Base-by-base conservation (phyloP, 768 basidiomycete genomes). In the Amanita rimosa region DNA sequence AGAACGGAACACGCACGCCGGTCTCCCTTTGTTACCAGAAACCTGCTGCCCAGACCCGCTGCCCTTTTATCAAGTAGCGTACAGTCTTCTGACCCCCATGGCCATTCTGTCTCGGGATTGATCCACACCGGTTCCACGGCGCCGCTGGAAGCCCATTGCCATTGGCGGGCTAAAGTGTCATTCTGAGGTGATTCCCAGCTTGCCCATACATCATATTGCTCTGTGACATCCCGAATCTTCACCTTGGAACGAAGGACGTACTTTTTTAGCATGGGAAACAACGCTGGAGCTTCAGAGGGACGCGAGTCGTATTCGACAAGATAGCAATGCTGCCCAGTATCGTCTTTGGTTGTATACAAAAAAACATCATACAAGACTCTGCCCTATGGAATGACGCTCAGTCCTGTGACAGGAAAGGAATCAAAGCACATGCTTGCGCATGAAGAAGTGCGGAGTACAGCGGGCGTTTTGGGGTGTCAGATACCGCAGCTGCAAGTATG, bases 201-300 rank as follows among this genome's bases (percentile, higher is more conserved):
- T 0, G 83, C 76, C 82, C 87, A 95, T 10, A 88, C 75, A 54
- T 85, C 81, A 65, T 79, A 91, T 53, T 90, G 78, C 1, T 78
- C 74, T 3, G 87, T 80, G 3, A 83, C 83, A 58, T 90, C 84
- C 46, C 76, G 73, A 19, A 97, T 68, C 59, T 83, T 84, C 33
- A 97, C 90, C 60, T 90, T 94, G 11, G 92, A 84, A 4, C 95
- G 83, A 1, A 99, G 75, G 35, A 94, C 74, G 63, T 85, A 88
- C 10, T 83, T 81, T 58, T 89, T 92, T 53, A 98, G 71, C 50
- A 85, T 67, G n/a, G 79, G 59, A 11, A 82, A 62, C 24, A 96
- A 69, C 0, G 83, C 63, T 1, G 75, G 72, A 6, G 76, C 74
- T 54, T 81, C 76, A 24, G 82, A 74, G 1, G 74, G 62, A 41